Conservation (phyloP, 2,329 filamentous ascomycete species). For the Fusarium dimerum region DNA sequence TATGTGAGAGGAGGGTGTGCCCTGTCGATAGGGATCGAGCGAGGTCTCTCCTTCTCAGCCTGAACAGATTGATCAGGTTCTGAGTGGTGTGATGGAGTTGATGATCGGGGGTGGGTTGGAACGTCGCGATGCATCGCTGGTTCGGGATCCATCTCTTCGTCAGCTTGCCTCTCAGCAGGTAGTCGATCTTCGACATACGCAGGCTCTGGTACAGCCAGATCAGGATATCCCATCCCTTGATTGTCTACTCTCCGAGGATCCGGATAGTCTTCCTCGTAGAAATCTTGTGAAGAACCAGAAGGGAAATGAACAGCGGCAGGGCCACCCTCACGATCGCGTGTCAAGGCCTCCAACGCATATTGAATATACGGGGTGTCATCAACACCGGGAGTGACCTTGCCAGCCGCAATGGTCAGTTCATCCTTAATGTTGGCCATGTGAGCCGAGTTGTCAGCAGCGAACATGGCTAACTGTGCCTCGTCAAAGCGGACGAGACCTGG, state of each 20-base stretch:
- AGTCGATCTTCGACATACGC: conserved; percentile 31
- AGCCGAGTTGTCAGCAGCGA: conserved; percentile 35
- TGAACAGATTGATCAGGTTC: conserved; percentile 13
- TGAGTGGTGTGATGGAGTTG: conserved; percentile 16
- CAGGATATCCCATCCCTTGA: conserved; percentile 19
- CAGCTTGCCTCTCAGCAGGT: conserved; percentile 20
- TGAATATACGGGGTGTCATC: conserved; percentile 88
- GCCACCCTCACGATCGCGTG: conserved; percentile 65
- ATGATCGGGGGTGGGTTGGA: conserved; percentile 8
- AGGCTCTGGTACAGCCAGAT: conserved; percentile 25
- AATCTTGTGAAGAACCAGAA: conserved; percentile 38
- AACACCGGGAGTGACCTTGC: conserved; percentile 69
- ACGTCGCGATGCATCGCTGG: conserved; percentile 20
- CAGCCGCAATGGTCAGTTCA: conserved; percentile 50
- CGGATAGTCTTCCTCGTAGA: conserved; percentile 33
- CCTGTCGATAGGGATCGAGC: conserved; percentile 40
- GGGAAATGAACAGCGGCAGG: conserved; percentile 53
- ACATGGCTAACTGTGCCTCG: conserved; percentile 42
- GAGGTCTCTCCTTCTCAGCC: conserved; percentile 32
- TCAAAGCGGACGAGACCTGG: conserved; percentile 37
- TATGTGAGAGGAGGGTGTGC: conserved; percentile 61
- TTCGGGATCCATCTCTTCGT: conserved; percentile 19
- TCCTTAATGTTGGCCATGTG: conserved; percentile 49
- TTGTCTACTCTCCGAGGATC: conserved; percentile 19
- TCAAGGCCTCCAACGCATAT: conserved; percentile 86